Percentiles rank a stretch among this genome's conserved stretches.
Conservation (phyloP, 106 monocot species). For the Vanilla planifolia region DNA sequence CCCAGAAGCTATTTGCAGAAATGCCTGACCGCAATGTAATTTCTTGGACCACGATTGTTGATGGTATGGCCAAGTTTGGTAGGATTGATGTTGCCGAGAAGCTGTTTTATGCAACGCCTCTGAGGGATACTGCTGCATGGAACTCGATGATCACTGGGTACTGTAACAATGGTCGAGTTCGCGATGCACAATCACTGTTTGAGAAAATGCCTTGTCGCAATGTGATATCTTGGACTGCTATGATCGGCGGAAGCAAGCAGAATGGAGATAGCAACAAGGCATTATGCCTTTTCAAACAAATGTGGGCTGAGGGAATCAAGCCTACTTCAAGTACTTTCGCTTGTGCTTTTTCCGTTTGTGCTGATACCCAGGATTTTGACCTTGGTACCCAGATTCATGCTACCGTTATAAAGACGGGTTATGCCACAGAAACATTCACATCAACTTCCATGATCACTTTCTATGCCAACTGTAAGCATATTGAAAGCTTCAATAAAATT, state of each 20-base stretch:
- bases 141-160: slow-evolving; percentile 86
- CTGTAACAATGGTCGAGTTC: slow-evolving; percentile 32
- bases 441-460: slow-evolving; percentile 64
- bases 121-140: slow-evolving; percentile 60
- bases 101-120: slow-evolving; percentile 56
- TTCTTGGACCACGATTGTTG: slow-evolving; percentile 71
- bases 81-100: slow-evolving; percentile 37
- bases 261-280: slow-evolving; percentile 39
- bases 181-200: slow-evolving; percentile 38
- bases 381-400: slow-evolving; percentile 58
- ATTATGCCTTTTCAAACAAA: slow-evolving; percentile 27
- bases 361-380: slow-evolving; percentile 17
- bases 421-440: slow-evolving; percentile 34
- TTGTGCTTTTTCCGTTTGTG: slow-evolving; percentile 52
- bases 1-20: slow-evolving; percentile 39
- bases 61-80: slow-evolving; percentile 45
- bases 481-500: slow-evolving; percentile 28
- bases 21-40: slow-evolving; percentile 74
- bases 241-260: slow-evolving; percentile 57
- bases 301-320: slow-evolving; percentile 41
- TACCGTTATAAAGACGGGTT: slow-evolving; percentile 31
- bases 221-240: slow-evolving; percentile 76
- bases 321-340: slow-evolving; percentile 80
- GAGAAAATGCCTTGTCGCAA: slow-evolving; percentile 44
- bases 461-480: slow-evolving; percentile 63